Percentiles rank a stretch among this genome's conserved stretches.
These are phyloP conservation scores for Leccinum truebloodii DNA, from an alignment of 768 basidiomycete genomes.

Conservation along the genomic window DNA sequence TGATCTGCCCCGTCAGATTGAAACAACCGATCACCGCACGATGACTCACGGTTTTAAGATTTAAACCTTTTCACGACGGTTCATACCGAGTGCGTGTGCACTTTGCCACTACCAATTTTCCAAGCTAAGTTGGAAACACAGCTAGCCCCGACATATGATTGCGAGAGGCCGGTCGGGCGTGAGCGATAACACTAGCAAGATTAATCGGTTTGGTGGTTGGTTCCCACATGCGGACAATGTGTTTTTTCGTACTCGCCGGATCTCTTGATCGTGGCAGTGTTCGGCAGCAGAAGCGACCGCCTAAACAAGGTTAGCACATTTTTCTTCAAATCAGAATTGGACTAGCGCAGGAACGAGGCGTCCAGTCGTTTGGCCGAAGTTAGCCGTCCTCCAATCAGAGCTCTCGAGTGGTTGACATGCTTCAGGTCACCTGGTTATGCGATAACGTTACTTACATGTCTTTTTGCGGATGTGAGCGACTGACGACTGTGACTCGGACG, in stretches of 20 bases:
- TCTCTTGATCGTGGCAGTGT: not conserved
- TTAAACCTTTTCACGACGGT: conserved; percentile 3
- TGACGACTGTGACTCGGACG: too few species aligned
- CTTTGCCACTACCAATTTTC: not conserved
- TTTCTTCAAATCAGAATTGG: not conserved
- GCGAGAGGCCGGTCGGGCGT: not conserved
- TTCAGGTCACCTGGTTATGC: not conserved
- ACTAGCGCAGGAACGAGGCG: not conserved
- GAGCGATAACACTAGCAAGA: not conserved
- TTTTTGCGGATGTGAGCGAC: not conserved
- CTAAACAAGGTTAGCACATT: not conserved
- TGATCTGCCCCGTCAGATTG: conserved; percentile 12
- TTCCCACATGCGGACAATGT: not conserved
- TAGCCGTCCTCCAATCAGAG: not conserved
- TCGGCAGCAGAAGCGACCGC: not conserved
- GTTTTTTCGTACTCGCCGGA: not conserved
- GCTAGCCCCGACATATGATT: not conserved
- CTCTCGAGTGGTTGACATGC: not conserved
- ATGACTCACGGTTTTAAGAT: conserved; percentile 5
- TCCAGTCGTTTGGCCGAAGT: not conserved
- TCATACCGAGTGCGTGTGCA: not conserved
- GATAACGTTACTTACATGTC: not conserved
- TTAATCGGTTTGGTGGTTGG: not conserved
- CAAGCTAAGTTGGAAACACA: not conserved
- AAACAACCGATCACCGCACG: conserved; percentile 11